Conservation (phyloP, 306 rosid genomes). For the Biancaea sappan region DNA sequence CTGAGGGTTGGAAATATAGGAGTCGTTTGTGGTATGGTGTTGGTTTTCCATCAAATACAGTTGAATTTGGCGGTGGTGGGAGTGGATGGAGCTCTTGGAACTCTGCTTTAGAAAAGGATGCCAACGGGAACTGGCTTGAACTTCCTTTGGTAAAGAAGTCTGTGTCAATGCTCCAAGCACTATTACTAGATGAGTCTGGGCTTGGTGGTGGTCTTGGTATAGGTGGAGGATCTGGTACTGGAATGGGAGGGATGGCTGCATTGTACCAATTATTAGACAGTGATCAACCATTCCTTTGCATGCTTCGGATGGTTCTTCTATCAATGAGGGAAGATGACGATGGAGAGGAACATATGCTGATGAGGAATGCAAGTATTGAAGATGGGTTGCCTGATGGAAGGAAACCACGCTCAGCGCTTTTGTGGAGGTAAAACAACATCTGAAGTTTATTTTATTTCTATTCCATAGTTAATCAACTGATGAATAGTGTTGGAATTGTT, state of each 20-base stretch:
- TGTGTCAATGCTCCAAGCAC: constrained; percentile 92
- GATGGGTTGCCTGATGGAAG: constrained; percentile 67
- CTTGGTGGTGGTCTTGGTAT: constrained; percentile 99
- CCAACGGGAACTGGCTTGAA: constrained; percentile 80
- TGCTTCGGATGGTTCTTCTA: constrained; percentile 97
- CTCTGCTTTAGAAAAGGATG: constrained; percentile 81
- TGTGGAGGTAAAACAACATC: constrained; percentile 76
- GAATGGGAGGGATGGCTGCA: constrained; percentile 98
- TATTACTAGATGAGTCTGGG: constrained; percentile 91
- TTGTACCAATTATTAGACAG: constrained; percentile 95
- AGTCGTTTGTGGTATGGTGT: constrained; percentile 97
- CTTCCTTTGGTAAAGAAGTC: constrained; percentile 90
- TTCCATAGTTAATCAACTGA: constrained; percentile 11
- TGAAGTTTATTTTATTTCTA: constrained; percentile 23
- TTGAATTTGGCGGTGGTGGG: constrained; percentile 87
- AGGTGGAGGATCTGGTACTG: constrained; percentile 99
- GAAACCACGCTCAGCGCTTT: constrained; percentile 70
- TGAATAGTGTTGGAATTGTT: too few species aligned
- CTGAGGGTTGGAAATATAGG: constrained; percentile 93
- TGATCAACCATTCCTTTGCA: constrained; percentile 97
- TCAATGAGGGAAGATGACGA: constrained; percentile 94
- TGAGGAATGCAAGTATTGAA: constrained; percentile 52
- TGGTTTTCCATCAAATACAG: constrained; percentile 69
- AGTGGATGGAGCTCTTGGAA: constrained; percentile 90
- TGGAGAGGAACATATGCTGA: constrained; percentile 62